These are phyloP conservation scores for Eucalyptus cloeziana DNA, from an alignment of 345 rosid genomes.

Conservation along the genomic window DNA sequence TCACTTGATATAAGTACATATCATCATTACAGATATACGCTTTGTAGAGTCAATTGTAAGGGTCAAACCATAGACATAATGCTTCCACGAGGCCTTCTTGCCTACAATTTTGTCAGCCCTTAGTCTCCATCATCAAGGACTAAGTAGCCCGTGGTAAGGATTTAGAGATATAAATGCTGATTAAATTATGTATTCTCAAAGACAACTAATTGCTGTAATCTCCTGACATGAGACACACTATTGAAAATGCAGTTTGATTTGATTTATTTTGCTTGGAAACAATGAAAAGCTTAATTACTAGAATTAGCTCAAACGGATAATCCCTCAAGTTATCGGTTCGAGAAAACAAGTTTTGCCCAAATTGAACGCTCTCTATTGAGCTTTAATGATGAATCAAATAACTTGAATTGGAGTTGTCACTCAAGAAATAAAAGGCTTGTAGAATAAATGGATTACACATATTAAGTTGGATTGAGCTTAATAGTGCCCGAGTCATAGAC, in stretches of 20 bases:
- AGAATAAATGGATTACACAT: neutral
- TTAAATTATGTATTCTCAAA: neutral
- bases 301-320: neutral
- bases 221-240: neutral
- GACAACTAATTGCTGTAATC: neutral
- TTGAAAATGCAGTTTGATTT: neutral
- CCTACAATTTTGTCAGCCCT: constrained; percentile 17
- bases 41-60: too few species aligned
- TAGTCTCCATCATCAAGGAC: neutral
- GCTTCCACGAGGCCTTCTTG: constrained; percentile 57
- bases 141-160: neutral
- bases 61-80: constrained; percentile 54
- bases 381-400: neutral
- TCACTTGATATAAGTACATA: neutral
- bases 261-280: neutral
- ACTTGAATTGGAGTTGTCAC: neutral
- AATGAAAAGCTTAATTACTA: neutral
- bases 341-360: neutral
- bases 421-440: neutral
- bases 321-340: neutral
- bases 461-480: neutral
- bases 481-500: neutral
- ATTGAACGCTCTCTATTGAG: neutral
- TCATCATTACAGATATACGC: too few species aligned
- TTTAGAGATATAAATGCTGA: neutral